These are phyloP conservation scores for Cicer arietinum DNA, from an alignment of 306 rosid species.

Conservation along the genomic window DNA sequence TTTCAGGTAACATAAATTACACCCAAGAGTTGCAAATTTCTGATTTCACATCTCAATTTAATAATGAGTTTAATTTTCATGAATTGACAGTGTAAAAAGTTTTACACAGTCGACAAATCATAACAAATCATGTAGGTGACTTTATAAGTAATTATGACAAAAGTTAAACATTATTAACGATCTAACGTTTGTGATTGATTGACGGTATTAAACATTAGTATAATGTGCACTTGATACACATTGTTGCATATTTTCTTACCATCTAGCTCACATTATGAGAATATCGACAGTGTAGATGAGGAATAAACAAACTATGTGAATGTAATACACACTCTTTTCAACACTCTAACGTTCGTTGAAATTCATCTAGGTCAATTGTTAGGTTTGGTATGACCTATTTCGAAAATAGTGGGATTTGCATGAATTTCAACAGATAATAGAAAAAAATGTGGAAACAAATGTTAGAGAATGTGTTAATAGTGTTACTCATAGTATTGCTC, in stretches of 20 bases:
- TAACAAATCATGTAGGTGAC: too few species aligned
- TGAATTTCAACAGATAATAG: not conserved
- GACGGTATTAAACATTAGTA: too few species aligned
- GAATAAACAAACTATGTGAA: too few species aligned
- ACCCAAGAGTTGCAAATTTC: slow-evolving; percentile 19
- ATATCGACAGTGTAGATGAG: not conserved
- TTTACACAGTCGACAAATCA: too few species aligned
- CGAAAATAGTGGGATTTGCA: not conserved
- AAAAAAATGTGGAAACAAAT: not conserved
- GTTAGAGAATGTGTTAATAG: not conserved
- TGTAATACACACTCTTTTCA: not conserved
- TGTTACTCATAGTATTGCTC: not conserved
- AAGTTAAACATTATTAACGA: too few species aligned
- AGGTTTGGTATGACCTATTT: not conserved
- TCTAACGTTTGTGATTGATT: too few species aligned
- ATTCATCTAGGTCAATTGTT: not conserved
- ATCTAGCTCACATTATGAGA: not conserved
- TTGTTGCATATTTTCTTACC: not conserved
- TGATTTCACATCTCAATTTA: not conserved
- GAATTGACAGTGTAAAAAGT: too few species aligned
- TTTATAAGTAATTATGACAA: too few species aligned
- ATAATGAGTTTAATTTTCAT: not conserved
- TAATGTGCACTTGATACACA: not conserved
- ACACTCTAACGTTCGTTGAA: not conserved
- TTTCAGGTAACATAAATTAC: slow-evolving; percentile 70